phyloP scores from a whole-genome alignment of 495 filamentous ascomycete species.

The Aspergillus incahuasiensis region DNA sequence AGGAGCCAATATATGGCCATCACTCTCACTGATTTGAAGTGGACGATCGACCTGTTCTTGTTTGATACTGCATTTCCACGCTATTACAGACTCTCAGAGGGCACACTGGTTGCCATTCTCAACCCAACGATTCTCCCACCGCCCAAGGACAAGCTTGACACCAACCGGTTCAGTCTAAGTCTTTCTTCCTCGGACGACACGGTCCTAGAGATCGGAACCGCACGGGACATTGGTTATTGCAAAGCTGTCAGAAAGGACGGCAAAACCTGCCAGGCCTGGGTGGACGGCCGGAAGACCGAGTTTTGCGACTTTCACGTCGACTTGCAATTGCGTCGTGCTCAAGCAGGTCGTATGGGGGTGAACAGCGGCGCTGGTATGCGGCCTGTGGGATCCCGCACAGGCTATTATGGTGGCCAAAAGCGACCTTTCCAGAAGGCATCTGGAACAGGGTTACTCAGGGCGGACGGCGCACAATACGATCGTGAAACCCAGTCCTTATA shows the following conservation, averaged over 20 bases:
- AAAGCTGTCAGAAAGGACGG: conserved; percentile 81
- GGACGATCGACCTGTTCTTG: conserved; percentile 85
- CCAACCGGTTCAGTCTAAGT: conserved; percentile 75
- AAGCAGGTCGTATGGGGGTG: conserved; percentile 71
- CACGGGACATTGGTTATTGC: conserved; percentile 86
- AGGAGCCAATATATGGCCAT: conserved; percentile 87
- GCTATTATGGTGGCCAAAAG: conserved; percentile 42
- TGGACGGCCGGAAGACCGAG: conserved; percentile 81
- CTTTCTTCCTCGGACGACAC: conserved; percentile 81
- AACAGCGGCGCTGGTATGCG: conserved; percentile 54
- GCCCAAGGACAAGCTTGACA: conserved; percentile 62
- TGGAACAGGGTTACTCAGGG: conserved; percentile 31
- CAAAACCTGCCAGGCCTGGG: conserved; percentile 72
- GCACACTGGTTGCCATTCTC: conserved; percentile 86
- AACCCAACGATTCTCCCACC: conserved; percentile 92
- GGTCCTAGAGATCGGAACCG: conserved; percentile 80
- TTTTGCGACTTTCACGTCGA: conserved; percentile 94
- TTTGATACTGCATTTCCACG: conserved; percentile 87
- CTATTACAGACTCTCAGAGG: conserved; percentile 84
- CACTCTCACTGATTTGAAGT: conserved; percentile 80
- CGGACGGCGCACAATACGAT: conserved; percentile 56
- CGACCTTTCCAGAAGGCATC: conserved; percentile 26
- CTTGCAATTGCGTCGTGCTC: conserved; percentile 64
- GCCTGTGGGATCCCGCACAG: conserved; percentile 45
- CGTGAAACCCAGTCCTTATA: conserved; percentile 50